These are phyloP conservation scores for Phialophora chinensis DNA, from an alignment of 2,329 filamentous ascomycete genomes.

Conservation along the genomic window DNA sequence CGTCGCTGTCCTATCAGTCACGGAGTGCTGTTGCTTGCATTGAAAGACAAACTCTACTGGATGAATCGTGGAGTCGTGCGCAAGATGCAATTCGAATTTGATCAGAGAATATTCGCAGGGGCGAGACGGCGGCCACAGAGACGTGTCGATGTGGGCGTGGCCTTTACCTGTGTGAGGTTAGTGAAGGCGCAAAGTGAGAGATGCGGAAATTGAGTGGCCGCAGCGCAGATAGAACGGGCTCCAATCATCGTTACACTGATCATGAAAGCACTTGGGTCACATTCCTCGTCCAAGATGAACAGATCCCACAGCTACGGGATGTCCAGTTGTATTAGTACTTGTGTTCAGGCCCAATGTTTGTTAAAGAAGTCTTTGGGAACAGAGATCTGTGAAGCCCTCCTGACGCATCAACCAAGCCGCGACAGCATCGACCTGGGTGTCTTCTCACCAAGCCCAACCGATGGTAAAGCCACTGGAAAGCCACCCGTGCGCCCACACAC, in stretches of 20 bases:
- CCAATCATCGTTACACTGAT: slow-evolving; percentile 3
- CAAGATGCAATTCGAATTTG: slow-evolving; percentile 9
- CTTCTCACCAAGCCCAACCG: not conserved
- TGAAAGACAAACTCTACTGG: not conserved
- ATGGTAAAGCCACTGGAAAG: not conserved
- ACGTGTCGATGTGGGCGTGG: slow-evolving; percentile 4
- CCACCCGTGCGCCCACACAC: slow-evolving; percentile 9
- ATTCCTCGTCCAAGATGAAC: not conserved
- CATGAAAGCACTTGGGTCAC: not conserved
- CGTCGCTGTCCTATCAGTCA: not conserved
- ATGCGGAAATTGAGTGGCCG: slow-evolving; percentile 25
- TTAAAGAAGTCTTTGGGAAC: not conserved
- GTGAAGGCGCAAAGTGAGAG: slow-evolving; percentile 16
- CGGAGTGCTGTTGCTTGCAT: not conserved
- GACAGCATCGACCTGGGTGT: not conserved
- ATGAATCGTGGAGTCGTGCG: not conserved
- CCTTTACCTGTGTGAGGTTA: slow-evolving; percentile 5
- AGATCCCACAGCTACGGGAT: not conserved
- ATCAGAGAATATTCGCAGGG: slow-evolving; percentile 9
- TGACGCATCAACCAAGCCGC: not conserved
- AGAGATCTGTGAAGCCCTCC: not conserved
- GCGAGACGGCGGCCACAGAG: slow-evolving; percentile 18
- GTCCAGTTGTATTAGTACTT: not conserved
- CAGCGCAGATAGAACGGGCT: not conserved
- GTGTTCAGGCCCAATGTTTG: not conserved